A percentile compares a stretch with the other conserved stretches of the same genome.
Evolutionary conservation across 225 moss, liverwort and hornwort genomes (phyloP).

Genomic region (Marchantia polymorpha): DNA sequence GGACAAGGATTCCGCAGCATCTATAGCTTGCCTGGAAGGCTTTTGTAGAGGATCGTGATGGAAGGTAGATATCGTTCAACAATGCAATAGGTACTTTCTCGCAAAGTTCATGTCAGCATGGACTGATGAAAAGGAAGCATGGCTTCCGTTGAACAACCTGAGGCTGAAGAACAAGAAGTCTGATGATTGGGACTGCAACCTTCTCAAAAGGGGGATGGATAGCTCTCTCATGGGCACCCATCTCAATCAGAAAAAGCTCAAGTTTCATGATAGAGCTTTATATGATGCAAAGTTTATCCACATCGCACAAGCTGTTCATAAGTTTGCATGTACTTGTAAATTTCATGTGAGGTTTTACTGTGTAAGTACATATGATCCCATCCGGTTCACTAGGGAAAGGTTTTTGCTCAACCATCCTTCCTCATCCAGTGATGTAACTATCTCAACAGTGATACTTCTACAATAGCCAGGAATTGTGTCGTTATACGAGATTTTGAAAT

Average conservation of each 20-base stretch:
- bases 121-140: neutral
- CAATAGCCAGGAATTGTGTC: constrained; percentile 27
- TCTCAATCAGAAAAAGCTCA: constrained; percentile 16
- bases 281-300: constrained; percentile 33
- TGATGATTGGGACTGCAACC: too few relatives aligned
- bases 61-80: constrained; percentile 27
- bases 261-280: constrained; percentile 9
- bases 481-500: constrained; percentile 15
- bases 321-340: constrained; percentile 12
- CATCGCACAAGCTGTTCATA: constrained; percentile 13
- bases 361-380: neutral
- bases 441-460: constrained; percentile 22
- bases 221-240: constrained; percentile 26
- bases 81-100: neutral
- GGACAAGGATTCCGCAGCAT: neutral
- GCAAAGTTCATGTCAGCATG: neutral
- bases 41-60: constrained; percentile 36
- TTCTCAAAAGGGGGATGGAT: constrained; percentile 31
- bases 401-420: neutral
- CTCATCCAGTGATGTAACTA: neutral
- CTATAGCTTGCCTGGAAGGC: constrained; percentile 27
- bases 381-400: constrained; percentile 2
- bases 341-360: constrained; percentile 19
- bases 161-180: too few relatives aligned
- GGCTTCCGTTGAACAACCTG: constrained; percentile 28